Base-by-base conservation (phyloP, 257 asterid species). In the Rauvolfia tetraphylla region DNA sequence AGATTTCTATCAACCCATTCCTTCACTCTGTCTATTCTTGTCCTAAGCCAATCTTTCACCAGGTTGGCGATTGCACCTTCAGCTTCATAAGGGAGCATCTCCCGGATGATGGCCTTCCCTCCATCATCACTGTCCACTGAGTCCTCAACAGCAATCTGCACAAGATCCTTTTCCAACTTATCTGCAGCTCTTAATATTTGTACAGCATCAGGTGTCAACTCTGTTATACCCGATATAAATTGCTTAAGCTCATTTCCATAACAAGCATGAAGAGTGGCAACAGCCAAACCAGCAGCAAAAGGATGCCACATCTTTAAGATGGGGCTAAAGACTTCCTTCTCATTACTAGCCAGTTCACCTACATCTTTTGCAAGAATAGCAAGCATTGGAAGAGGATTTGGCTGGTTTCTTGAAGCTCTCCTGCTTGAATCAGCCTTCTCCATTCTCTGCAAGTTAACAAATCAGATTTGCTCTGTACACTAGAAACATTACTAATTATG, bases 71-170 rank as follows among this genome's bases (percentile, higher is more conserved):
- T 93, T 20, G 86, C 95, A 75, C 93, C 91, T 85, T 95, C 97
- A 79, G 98, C 98, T 85, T 95, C 99, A 81, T 80, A 95, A 76
- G 99, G 99, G 62, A 97, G 96, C 99, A 95, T 95, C 89, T 95
- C 99, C 39, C 99, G 98, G 29, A 95, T 91, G 76, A 95, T 92
- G 81, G 96, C 97, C 86, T 95, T 95, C 71, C 99, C 99, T 56
- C 99, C 99, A 90, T 95, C 99, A 83, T 93, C 99, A 71, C 99
- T 89, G 44, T 95, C 98, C 76, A 95, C 99, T 33, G 99, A 89
- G 86, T 95, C 99, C 85, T 93, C 97, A 76, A 95, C 99, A 49
- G 99, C 99, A 82, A 89, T 90, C 80, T 84, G 95, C 76, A 95
- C 99, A 65, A 95, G 97, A 89, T 91, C 97, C 78, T 93, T 86